Evolutionary conservation across 176 grass and related monocot species (phyloP).

Genomic region (Lolium rigidum): DNA sequence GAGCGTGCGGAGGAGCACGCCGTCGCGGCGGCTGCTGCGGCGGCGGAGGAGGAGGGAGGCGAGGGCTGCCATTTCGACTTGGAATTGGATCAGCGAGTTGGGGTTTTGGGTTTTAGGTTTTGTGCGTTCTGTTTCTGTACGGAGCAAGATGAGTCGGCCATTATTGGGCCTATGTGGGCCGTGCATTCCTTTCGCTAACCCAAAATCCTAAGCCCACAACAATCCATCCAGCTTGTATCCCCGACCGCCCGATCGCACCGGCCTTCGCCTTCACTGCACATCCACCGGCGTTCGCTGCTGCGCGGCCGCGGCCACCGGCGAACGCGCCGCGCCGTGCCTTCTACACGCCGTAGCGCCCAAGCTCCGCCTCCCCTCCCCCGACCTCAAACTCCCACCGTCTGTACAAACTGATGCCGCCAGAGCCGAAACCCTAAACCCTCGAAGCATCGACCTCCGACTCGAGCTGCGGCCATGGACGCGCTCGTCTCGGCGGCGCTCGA

Average conservation of each 20-base stretch:
- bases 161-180: conserved; percentile 8
- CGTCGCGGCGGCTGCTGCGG: conserved; percentile 29
- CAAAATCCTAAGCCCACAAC: conserved; percentile 19
- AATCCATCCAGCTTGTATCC: not conserved
- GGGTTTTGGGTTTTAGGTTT: conserved; percentile 54
- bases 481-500: conserved; percentile 77
- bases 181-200: not conserved
- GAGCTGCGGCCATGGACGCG: conserved; percentile 60
- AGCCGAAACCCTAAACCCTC: conserved; percentile 26
- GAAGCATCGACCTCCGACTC: not conserved
- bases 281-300: conserved; percentile 3
- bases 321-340: not conserved
- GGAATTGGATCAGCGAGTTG: conserved; percentile 7
- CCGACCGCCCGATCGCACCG: not conserved
- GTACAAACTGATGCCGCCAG: not conserved
- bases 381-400: not conserved
- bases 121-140: not conserved
- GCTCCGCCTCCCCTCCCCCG: not conserved
- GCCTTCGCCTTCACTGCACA: not conserved
- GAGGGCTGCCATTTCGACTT: conserved; percentile 50
- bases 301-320: no score
- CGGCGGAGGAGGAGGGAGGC: conserved; percentile 45
- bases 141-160: not conserved
- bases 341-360: not conserved
- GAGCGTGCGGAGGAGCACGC: conserved; percentile 35